Evolutionary conservation across 2,329 filamentous ascomycete genomes (phyloP), one percentile per base, ranked within the genome.

Genomic region (Pseudogymnoascus sp.): DNA sequence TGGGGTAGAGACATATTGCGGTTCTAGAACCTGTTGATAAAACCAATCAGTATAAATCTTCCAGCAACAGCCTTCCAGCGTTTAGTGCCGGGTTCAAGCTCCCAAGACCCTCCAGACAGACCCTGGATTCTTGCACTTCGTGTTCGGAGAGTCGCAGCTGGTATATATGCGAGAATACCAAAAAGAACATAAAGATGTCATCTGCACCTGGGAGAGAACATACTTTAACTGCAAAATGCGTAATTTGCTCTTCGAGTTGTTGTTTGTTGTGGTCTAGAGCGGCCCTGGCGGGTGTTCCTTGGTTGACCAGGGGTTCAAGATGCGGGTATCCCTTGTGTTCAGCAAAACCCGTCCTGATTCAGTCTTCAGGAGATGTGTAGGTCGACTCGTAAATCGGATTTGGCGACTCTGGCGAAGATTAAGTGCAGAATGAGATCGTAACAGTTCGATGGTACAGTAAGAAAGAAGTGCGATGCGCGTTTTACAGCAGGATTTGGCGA

Each of bases 1-100:
- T 83, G 78, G 67, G 82, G 82, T 66, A 83, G 80, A 76, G 83
- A 84, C 82, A 86, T 85, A 23, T 55, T 55, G 49, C 10, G 7
- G 49, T 55, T 55, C n/a, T 55, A 55, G 29, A 55, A 55, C 29
- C 29, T 55, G 29, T 35, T 55, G 12, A 55, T 21, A 12, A 55
- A 55, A 21, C 16, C 16, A 33, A 29, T 55, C 29, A 55, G 49
- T 55, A 55, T 21, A 14, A n/a, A 3, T 55, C 29, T 55, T 55
- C 29, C n/a, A 33, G 49, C 29, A 55, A 35, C 49, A 33, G 2
- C 16, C 29, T 21, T n/a, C 16, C 4, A 21, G 29, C 11, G 29
- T 21, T 21, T 55, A 10, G 26, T 35, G 49, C 21, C n/a, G 12
- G 21, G 29, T 7, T 21, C 16, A 12, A 55, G 29, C 5, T 8